Evolutionary conservation across 371 early-diverging fungal genomes (phyloP).

Genomic region (Mortierella sp.): DNA sequence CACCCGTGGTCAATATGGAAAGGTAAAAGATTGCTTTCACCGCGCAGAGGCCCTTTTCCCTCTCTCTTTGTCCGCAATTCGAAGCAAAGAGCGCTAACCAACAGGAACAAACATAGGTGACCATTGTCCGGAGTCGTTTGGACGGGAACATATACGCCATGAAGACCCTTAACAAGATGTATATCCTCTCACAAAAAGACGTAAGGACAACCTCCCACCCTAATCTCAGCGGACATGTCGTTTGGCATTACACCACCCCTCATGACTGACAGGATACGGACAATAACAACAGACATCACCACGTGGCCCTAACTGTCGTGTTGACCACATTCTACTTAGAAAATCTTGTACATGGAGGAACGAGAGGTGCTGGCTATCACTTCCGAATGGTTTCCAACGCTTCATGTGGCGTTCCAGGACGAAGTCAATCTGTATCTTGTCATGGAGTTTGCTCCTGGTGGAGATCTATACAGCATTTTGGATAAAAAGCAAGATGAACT

Average conservation of each 20-base stretch:
- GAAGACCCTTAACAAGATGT: conserved; percentile 93
- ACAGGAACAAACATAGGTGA: conserved; percentile 59
- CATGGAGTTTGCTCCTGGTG: conserved; percentile 98
- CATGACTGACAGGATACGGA: no score
- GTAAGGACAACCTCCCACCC: conserved; percentile 45
- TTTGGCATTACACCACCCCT: no score
- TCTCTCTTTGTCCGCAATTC: not conserved
- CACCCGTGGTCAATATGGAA: conserved; percentile 93
- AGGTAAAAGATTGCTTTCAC: conserved; percentile 60
- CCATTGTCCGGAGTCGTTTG: conserved; percentile 76
- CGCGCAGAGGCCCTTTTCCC: no score
- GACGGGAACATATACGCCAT: conserved; percentile 91
- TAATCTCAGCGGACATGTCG: no score
- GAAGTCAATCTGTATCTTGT: conserved; percentile 88
- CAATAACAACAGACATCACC: no score
- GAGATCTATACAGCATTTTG: conserved; percentile 94
- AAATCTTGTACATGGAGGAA: conserved; percentile 92
- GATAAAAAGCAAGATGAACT: conserved; percentile 76
- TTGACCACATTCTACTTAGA: no score
- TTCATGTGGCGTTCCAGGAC: conserved; percentile 96
- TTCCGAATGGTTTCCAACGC: conserved; percentile 81
- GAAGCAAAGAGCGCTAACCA: no score
- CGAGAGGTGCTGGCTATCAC: conserved; percentile 82
- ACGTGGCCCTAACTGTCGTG: no score
- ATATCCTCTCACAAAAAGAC: conserved; percentile 85